These are phyloP conservation scores for Glomus cerebriforme DNA, from an alignment of 192 early-diverging fungal genomes.

Conservation along the genomic window DNA sequence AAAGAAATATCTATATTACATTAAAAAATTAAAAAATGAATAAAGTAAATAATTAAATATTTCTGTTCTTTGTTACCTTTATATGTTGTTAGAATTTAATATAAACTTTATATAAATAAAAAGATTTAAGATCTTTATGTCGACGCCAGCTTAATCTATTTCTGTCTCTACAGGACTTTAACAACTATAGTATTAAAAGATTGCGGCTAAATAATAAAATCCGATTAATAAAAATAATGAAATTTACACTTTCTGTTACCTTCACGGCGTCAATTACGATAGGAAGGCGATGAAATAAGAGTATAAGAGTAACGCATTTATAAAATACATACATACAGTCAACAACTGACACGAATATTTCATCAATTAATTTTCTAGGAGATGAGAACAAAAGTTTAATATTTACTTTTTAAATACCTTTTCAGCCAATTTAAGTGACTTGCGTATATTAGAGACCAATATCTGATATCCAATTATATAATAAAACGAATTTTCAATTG, in stretches of 20 bases:
- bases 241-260: too few species aligned
- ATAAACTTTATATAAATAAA: too few species aligned
- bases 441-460: constrained; percentile 61
- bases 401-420: constrained; percentile 35
- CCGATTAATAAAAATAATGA: too few species aligned
- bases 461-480: constrained; percentile 76
- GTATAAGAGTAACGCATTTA: constrained; percentile 48
- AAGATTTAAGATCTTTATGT: too few species aligned
- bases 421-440: constrained; percentile 66
- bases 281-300: constrained; percentile 73
- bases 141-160: too few species aligned
- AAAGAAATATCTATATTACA: too few species aligned
- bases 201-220: constrained; percentile 47
- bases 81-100: too few species aligned
- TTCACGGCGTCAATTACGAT: constrained; percentile 63
- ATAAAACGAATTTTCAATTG: constrained; percentile 74
- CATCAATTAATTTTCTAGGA: constrained; percentile 66
- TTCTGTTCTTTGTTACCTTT: too few species aligned
- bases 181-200: constrained; percentile 54
- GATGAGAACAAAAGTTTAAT: not conserved
- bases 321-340: constrained; percentile 38
- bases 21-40: too few species aligned
- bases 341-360: constrained; percentile 75
- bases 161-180: too few species aligned
- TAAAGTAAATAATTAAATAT: too few species aligned